A percentile compares a stretch with the other conserved stretches of the same genome.
Conservation (phyloP, 2,329 filamentous ascomycete species). For the Pseudogymnoascus sp. region DNA sequence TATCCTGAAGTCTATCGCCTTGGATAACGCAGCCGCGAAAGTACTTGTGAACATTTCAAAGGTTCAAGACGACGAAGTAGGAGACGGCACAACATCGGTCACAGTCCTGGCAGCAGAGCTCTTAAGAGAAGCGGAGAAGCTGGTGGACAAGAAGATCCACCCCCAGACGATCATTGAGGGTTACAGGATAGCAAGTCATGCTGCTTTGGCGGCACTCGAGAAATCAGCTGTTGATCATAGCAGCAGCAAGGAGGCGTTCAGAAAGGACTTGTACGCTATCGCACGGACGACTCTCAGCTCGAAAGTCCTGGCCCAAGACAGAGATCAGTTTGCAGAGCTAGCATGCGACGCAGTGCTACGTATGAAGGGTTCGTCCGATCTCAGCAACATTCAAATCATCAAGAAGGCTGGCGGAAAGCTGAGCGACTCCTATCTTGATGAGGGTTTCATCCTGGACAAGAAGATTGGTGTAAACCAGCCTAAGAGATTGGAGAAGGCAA, state of each 20-base stretch:
- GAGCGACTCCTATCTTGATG: slow-evolving; percentile 93
- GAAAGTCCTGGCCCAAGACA: slow-evolving; percentile 91
- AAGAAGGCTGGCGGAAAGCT: slow-evolving; percentile 98
- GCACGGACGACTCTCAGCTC: slow-evolving; percentile 93
- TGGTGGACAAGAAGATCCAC: slow-evolving; percentile 97
- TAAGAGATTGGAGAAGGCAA: slow-evolving; percentile 93
- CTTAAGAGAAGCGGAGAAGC: slow-evolving; percentile 89
- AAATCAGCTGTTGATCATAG: slow-evolving; percentile 84
- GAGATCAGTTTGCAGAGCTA: slow-evolving; percentile 81
- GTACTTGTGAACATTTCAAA: slow-evolving; percentile 99
- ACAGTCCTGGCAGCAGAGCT: slow-evolving; percentile 92
- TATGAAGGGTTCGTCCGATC: slow-evolving; percentile 80
- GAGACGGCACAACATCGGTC: slow-evolving; percentile 97
- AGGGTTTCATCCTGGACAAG: slow-evolving; percentile 98
- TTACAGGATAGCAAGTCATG: slow-evolving; percentile 91
- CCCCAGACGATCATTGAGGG: slow-evolving; percentile 99
- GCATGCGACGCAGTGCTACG: slow-evolving; percentile 87
- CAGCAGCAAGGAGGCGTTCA: slow-evolving; percentile 73
- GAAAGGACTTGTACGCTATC: slow-evolving; percentile 81
- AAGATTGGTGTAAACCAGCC: slow-evolving; percentile 98
- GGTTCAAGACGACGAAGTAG: slow-evolving; percentile 97
- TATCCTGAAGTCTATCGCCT: slow-evolving; percentile 94
- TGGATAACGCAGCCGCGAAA: slow-evolving; percentile 97
- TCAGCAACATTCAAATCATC: slow-evolving; percentile 98
- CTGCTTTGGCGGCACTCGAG: slow-evolving; percentile 76